These are phyloP conservation scores for Straminergon stramineum DNA, from an alignment of 225 moss, liverwort and hornwort species.

Conservation along the genomic window DNA sequence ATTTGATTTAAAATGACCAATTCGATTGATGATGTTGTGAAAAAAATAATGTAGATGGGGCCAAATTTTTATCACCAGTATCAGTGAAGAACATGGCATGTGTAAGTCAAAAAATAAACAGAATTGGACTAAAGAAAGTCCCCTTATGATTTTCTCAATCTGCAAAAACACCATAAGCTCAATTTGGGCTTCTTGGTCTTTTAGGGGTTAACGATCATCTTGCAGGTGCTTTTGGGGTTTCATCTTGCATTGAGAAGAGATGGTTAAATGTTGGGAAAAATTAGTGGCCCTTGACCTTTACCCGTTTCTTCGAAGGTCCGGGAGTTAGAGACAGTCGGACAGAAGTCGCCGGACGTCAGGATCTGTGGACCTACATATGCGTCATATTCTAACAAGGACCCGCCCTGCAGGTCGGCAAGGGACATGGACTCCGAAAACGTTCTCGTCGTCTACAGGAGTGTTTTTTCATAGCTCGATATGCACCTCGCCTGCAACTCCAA, in stretches of 20 bases:
- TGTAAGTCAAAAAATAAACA: not conserved
- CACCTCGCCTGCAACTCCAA: not conserved
- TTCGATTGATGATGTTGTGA: not conserved
- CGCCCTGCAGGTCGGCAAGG: slow-evolving; percentile 21
- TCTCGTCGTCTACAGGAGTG: slow-evolving; percentile 4
- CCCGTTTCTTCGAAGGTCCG: not conserved
- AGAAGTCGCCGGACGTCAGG: not conserved
- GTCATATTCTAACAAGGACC: not conserved
- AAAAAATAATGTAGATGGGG: not conserved
- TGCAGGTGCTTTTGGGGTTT: not conserved
- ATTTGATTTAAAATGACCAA: not conserved
- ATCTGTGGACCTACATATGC: not conserved
- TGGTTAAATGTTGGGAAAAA: not conserved
- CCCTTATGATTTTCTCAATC: not conserved
- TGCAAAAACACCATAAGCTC: not conserved
- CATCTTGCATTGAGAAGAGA: not conserved
- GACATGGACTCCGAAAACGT: not conserved
- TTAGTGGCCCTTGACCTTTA: not conserved
- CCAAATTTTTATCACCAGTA: not conserved
- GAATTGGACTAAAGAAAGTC: not conserved
- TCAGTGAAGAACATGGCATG: not conserved
- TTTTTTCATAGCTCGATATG: slow-evolving; percentile 1
- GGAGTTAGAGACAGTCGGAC: not conserved
- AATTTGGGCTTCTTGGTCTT: not conserved
- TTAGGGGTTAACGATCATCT: not conserved